A percentile compares a stretch with the other conserved stretches of the same genome.
Evolutionary conservation across 2,329 filamentous ascomycete species (phyloP).

Genomic region (Hymenoscyphus fructigenus): DNA sequence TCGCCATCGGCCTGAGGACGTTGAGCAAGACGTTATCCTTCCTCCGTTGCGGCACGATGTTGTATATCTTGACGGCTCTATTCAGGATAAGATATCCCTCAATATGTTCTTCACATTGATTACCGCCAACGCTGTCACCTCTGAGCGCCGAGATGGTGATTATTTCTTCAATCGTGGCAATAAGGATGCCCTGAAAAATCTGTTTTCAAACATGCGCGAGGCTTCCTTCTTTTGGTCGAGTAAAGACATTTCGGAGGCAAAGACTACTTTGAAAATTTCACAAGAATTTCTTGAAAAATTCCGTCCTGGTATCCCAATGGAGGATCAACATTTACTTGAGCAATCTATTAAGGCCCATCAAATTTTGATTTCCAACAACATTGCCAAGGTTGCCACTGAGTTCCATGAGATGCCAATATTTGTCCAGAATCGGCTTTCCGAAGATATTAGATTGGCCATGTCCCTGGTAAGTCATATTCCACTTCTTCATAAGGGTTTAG

Average conservation of each 20-base stretch:
- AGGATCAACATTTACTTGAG: constrained; percentile 61
- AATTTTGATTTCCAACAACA: constrained; percentile 54
- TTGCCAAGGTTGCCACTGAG: constrained; percentile 65
- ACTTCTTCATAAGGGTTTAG: no score
- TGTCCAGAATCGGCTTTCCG: constrained; percentile 62
- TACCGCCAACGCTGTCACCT: constrained; percentile 83
- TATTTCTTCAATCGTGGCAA: constrained; percentile 86
- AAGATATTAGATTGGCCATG: constrained; percentile 61
- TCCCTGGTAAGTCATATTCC: constrained; percentile 47
- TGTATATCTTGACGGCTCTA: constrained; percentile 75
- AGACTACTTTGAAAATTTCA: constrained; percentile 63
- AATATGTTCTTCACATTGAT: constrained; percentile 86
- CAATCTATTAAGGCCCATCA: constrained; percentile 67
- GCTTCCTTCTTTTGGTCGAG: constrained; percentile 83
- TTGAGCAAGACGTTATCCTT: constrained; percentile 61
- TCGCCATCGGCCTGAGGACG: constrained; percentile 72
- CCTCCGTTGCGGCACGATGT: constrained; percentile 72
- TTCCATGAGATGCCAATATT: constrained; percentile 79
- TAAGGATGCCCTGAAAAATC: constrained; percentile 60
- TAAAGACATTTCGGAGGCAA: constrained; percentile 63
- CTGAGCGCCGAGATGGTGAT: constrained; percentile 77
- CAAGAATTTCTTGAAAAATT: constrained; percentile 65
- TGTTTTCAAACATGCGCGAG: constrained; percentile 78
- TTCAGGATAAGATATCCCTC: constrained; percentile 78
- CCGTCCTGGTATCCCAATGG: constrained; percentile 54